Conservation (phyloP, 352 stramenopile genomes). For the Globisporangium megalacanthum region DNA sequence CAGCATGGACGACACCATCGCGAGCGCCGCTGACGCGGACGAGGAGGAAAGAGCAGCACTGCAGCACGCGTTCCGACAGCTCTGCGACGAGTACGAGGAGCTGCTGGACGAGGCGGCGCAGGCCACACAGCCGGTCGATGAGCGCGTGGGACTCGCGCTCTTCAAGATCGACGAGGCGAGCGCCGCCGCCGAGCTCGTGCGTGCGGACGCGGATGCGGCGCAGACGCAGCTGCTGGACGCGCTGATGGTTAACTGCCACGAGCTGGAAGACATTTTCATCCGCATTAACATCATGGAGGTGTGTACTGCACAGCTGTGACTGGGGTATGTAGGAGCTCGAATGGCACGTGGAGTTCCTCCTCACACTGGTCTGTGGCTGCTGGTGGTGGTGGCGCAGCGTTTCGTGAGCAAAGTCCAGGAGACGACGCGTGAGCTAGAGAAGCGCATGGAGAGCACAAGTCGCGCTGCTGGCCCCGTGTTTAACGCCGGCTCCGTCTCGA, state of each 20-base stretch:
- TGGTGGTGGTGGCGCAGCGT: constrained; percentile 20
- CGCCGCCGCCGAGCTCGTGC: constrained; percentile 40
- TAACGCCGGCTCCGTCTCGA: constrained; percentile 45
- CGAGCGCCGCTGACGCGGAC: not conserved
- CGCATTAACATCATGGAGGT: constrained; percentile 75
- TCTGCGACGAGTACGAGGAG: constrained; percentile 69
- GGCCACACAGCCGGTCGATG: constrained; percentile 47
- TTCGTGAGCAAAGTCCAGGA: constrained; percentile 56
- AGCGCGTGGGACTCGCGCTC: constrained; percentile 67
- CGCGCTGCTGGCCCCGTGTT: constrained; percentile 58
- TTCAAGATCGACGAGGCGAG: constrained; percentile 82
- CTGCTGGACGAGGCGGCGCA: constrained; percentile 57
- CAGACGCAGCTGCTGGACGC: constrained; percentile 46
- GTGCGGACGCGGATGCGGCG: constrained; percentile 38
- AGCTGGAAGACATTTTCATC: constrained; percentile 77
- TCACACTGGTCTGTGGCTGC: not conserved
- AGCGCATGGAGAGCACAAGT: constrained; percentile 46
- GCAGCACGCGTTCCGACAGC: constrained; percentile 41
- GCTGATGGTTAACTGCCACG: constrained; percentile 60
- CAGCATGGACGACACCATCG: too few relatives aligned
- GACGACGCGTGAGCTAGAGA: constrained; percentile 57
- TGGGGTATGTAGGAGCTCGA: not conserved
- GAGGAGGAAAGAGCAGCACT: constrained; percentile 15
- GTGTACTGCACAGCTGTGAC: not conserved
- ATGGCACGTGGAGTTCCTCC: not conserved